Percentiles rank a stretch among this genome's conserved stretches.
phyloP scores from a whole-genome alignment of 108 stramenopile species.

The Cyclotella cryptica region DNA sequence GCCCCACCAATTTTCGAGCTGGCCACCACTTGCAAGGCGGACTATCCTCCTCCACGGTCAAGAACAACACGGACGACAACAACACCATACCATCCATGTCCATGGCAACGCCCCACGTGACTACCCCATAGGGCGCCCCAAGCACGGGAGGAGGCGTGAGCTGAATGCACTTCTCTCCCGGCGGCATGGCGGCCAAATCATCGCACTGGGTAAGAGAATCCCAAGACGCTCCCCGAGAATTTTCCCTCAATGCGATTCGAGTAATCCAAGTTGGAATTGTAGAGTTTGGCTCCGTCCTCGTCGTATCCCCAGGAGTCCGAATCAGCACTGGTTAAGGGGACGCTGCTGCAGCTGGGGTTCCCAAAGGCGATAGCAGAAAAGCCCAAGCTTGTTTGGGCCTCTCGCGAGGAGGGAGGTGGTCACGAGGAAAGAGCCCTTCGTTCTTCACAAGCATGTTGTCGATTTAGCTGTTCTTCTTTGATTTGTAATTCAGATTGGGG shows the following conservation, averaged over 20 bases:
- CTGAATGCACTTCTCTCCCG: conserved; percentile 17
- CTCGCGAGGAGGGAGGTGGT: too few species aligned
- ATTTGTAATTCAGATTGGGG: too few species aligned
- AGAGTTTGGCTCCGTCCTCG: conserved; percentile 16
- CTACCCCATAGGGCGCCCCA: conserved; percentile 32
- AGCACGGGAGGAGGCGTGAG: conserved; percentile 23
- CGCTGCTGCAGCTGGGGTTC: too few species aligned
- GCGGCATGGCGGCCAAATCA: background rate
- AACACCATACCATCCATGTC: conserved; percentile 64
- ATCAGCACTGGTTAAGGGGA: too few species aligned
- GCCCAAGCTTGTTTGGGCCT: too few species aligned
- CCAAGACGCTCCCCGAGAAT: conserved; percentile 10
- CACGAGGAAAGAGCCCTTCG: too few species aligned
- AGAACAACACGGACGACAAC: conserved; percentile 17
- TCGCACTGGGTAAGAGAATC: conserved; percentile 9
- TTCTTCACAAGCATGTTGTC: too few species aligned
- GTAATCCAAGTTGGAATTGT: conserved; percentile 53
- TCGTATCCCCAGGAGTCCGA: too few species aligned
- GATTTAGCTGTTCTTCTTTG: too few species aligned
- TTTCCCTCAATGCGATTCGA: conserved; percentile 28
- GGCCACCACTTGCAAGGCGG: background rate
- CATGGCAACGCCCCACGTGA: conserved; percentile 42
- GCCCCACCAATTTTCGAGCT: conserved; percentile 38
- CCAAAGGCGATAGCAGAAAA: too few species aligned
- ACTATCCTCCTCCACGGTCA: too few species aligned